Evolutionary conservation across 495 filamentous ascomycete genomes (phyloP).

Genomic region (Trichocladium uniseriatum): DNA sequence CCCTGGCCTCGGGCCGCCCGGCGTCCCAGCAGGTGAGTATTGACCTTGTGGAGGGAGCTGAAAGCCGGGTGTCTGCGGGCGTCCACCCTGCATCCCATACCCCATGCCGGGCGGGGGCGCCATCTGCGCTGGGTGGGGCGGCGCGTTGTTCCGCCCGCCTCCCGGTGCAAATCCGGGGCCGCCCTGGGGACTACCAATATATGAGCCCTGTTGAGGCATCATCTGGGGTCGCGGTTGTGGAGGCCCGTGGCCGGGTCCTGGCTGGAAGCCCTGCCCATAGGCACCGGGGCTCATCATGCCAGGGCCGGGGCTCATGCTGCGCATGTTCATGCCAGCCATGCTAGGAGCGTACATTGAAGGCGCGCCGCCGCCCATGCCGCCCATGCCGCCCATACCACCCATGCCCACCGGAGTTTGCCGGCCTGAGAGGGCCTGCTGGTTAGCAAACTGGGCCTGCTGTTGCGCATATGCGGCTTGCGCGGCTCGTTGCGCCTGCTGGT

Average conservation of each 20-base stretch:
- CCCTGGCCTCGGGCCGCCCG: slow-evolving; percentile 16
- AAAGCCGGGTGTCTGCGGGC: slow-evolving; percentile 24
- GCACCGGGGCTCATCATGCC: slow-evolving; percentile 11
- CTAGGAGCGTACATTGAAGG: slow-evolving; percentile 24
- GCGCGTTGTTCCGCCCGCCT: slow-evolving; percentile 10
- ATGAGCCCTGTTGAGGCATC: slow-evolving; percentile 12
- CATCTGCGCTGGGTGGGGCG: slow-evolving; percentile 5
- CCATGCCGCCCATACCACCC: neutral
- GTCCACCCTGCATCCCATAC: slow-evolving; percentile 19
- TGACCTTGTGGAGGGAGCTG: slow-evolving; percentile 26
- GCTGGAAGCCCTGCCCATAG: neutral
- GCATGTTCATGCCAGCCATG: slow-evolving; percentile 13
- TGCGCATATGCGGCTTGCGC: slow-evolving; percentile 26
- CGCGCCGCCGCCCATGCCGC: neutral
- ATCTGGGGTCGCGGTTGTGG: slow-evolving; percentile 14
- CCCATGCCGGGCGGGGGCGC: slow-evolving; percentile 17
- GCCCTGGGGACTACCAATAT: neutral
- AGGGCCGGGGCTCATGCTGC: slow-evolving; percentile 15
- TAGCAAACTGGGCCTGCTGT: slow-evolving; percentile 26
- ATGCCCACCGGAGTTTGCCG: slow-evolving; percentile 9
- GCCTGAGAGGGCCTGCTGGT: slow-evolving; percentile 13
- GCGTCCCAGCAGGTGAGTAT: slow-evolving; percentile 13
- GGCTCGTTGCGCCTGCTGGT: slow-evolving; percentile 32
- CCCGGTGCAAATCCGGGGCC: slow-evolving; percentile 2
- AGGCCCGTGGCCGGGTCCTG: slow-evolving; percentile 4